These are phyloP conservation scores for Lachancea meyersii DNA, from an alignment of 805 yeast species.

Conservation along the genomic window DNA sequence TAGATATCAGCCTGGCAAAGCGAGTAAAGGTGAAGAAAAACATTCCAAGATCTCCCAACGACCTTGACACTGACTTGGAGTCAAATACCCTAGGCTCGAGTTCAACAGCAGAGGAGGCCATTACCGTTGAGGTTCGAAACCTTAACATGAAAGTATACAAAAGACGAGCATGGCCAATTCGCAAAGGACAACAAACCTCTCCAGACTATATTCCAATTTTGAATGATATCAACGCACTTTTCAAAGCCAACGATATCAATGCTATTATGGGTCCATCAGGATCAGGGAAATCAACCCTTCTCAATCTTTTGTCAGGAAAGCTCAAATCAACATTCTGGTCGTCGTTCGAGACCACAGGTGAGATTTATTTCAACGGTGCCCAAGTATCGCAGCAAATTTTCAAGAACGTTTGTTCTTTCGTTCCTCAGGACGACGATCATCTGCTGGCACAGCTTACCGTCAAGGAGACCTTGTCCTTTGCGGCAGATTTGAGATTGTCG, in stretches of 20 bases:
- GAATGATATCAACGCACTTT: conserved; percentile 43
- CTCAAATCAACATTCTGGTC: conserved; percentile 33
- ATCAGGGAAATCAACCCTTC: conserved; percentile 65
- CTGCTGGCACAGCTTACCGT: conserved; percentile 68
- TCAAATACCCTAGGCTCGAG: not conserved
- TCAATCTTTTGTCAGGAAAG: conserved; percentile 59
- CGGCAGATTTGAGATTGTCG: conserved; percentile 63
- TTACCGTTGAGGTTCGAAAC: conserved; percentile 21
- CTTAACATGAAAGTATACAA: conserved; percentile 4
- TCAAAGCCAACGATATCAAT: conserved; percentile 52
- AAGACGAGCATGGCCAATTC: not conserved
- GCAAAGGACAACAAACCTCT: not conserved
- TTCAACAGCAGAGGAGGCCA: not conserved
- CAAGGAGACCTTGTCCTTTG: conserved; percentile 64
- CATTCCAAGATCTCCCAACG: not conserved
- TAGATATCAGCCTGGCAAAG: conserved; percentile 25
- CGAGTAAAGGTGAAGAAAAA: conserved; percentile 19
- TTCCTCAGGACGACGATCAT: conserved; percentile 74
- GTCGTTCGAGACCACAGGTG: conserved; percentile 35
- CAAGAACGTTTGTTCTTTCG: conserved; percentile 58
- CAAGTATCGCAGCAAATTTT: conserved; percentile 33
- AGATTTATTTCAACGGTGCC: conserved; percentile 39
- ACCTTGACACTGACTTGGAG: conserved; percentile 1
- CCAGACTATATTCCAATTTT: conserved; percentile 34
- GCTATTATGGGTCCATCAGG: conserved; percentile 82